phyloP scores from a whole-genome alignment of 768 basidiomycete genomes.

The Termitomyces sp. region DNA sequence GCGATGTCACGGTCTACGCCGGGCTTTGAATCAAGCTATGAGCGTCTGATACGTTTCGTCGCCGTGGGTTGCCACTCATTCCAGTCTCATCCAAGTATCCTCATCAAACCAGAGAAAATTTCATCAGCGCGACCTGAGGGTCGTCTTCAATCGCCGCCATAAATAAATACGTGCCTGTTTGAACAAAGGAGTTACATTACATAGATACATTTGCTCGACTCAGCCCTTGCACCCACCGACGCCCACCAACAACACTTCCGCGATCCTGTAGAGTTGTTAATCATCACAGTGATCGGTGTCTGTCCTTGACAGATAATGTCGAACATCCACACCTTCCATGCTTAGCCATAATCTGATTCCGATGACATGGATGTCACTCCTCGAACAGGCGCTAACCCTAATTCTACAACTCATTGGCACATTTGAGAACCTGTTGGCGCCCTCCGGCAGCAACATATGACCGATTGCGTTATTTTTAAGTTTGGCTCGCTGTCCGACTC shows the following conservation, averaged over 20 bases:
- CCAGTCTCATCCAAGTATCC: too few relatives aligned
- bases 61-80: neutral
- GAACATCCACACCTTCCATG: neutral
- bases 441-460: neutral
- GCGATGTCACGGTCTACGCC: too few relatives aligned
- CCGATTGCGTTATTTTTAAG: conserved; percentile 1
- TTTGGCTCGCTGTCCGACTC: neutral
- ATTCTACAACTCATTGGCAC: conserved; percentile 1
- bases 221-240: neutral
- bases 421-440: conserved; percentile 5
- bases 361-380: conserved; percentile 5
- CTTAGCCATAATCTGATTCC: neutral
- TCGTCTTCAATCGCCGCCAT: neutral
- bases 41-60: neutral
- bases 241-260: neutral
- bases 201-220: neutral
- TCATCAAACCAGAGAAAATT: neutral
- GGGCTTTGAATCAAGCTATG: neutral
- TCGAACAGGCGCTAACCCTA: conserved; percentile 6
- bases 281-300: neutral
- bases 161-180: neutral
- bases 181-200: neutral
- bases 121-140: neutral
- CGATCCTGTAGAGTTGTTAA: neutral
- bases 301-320: conserved; percentile 7